Conservation (phyloP, 2,329 filamentous ascomycete genomes). For the Fusarium denticulatum region DNA sequence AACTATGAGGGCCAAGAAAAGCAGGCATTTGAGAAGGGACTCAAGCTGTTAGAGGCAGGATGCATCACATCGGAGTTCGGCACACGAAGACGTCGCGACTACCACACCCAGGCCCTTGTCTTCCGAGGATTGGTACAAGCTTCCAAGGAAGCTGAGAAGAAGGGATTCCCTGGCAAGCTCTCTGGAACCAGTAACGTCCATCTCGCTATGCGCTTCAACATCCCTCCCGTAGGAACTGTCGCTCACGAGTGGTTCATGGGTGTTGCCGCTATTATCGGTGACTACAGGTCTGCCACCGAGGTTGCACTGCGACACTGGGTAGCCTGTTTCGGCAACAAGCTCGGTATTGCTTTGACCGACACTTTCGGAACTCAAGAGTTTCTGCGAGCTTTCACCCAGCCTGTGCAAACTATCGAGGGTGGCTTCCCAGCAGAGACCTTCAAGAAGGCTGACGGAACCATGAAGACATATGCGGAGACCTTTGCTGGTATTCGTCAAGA, state of each 20-base stretch:
- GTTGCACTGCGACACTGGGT: conserved; percentile 89
- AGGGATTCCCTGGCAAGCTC: conserved; percentile 76
- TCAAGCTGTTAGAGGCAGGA: conserved; percentile 78
- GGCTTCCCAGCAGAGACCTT: conserved; percentile 55
- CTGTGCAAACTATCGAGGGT: conserved; percentile 59
- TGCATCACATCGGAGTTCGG: conserved; percentile 96
- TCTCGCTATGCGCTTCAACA: conserved; percentile 90
- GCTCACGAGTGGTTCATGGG: conserved; percentile 99
- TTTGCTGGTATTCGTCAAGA: conserved; percentile 90
- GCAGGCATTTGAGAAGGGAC: conserved; percentile 83
- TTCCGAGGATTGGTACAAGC: conserved; percentile 87
- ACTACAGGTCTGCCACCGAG: conserved; percentile 88
- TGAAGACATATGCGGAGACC: conserved; percentile 78
- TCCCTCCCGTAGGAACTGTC: conserved; percentile 85
- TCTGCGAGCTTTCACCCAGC: conserved; percentile 81
- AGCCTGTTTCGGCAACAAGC: conserved; percentile 84
- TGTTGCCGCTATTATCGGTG: conserved; percentile 86
- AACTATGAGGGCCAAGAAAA: conserved; percentile 87
- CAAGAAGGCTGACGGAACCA: conserved; percentile 51
- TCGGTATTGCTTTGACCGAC: conserved; percentile 92
- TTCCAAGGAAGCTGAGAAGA: conserved; percentile 72
- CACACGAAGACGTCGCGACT: conserved; percentile 87
- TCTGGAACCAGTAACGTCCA: conserved; percentile 96
- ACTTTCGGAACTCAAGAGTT: conserved; percentile 95
- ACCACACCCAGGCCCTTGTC: conserved; percentile 93